These are phyloP conservation scores for Abrus precatorius DNA, from an alignment of 306 rosid genomes.

Conservation along the genomic window DNA sequence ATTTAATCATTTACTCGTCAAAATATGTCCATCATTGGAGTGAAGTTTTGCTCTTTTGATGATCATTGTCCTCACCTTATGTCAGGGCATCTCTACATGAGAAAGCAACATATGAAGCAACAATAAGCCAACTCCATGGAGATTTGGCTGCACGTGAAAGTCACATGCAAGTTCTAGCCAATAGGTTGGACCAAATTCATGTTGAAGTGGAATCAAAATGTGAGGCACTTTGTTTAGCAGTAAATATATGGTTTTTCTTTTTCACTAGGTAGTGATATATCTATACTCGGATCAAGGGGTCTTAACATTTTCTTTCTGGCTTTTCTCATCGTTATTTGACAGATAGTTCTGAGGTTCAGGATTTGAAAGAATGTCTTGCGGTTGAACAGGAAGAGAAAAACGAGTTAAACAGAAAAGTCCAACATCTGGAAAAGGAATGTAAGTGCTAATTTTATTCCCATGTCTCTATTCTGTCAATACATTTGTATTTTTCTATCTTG, in stretches of 20 bases:
- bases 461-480: neutral
- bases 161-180: constrained; percentile 66
- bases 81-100: constrained; percentile 61
- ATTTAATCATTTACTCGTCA: neutral
- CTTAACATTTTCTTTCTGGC: constrained; percentile 20
- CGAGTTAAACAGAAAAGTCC: constrained; percentile 60
- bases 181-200: constrained; percentile 65
- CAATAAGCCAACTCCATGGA: constrained; percentile 58
- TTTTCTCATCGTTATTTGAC: constrained; percentile 38
- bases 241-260: constrained; percentile 14
- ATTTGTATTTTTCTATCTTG: constrained; percentile 11
- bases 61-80: constrained; percentile 32
- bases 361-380: constrained; percentile 72
- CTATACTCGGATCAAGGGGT: neutral
- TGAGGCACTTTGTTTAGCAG: constrained; percentile 50
- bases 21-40: constrained; percentile 3
- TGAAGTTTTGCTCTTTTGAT: constrained; percentile 21
- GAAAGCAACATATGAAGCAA: constrained; percentile 64
- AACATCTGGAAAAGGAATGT: constrained; percentile 77
- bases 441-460: constrained; percentile 45
- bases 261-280: constrained; percentile 9
- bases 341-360: constrained; percentile 76
- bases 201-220: constrained; percentile 77
- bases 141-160: constrained; percentile 69
- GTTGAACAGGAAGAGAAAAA: constrained; percentile 82